These are phyloP conservation scores for Calonectria montana DNA, from an alignment of 2,329 filamentous ascomycete genomes.

Conservation along the genomic window DNA sequence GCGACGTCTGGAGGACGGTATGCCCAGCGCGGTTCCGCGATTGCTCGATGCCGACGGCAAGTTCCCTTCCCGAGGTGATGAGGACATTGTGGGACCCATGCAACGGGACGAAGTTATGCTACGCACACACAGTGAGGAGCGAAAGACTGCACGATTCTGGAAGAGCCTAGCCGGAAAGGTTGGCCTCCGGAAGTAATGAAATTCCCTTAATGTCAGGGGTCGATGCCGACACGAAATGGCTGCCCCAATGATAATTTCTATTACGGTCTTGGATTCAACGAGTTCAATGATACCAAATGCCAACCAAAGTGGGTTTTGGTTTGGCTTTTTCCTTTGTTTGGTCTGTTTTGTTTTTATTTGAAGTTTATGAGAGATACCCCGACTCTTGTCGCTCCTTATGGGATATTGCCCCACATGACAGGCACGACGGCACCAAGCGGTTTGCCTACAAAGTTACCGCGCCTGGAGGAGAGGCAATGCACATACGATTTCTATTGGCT, in stretches of 20 bases:
- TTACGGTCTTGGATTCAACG: conserved; percentile 39
- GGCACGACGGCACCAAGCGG: conserved; percentile 39
- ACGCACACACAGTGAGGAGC: conserved; percentile 57
- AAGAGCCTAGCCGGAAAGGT: conserved; percentile 61
- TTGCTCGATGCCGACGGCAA: conserved; percentile 82
- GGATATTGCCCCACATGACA: conserved; percentile 25
- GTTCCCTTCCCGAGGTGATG: conserved; percentile 88
- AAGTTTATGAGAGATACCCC: conserved; percentile 41
- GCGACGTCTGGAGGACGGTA: conserved; percentile 62
- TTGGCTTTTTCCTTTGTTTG: conserved; percentile 30
- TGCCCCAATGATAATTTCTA: conserved; percentile 32
- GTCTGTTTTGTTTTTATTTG: conserved; percentile 23
- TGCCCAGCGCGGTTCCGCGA: conserved; percentile 74
- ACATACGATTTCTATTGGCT: conserved; percentile 38
- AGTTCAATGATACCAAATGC: conserved; percentile 33
- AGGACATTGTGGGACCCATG: conserved; percentile 96
- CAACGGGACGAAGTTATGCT: conserved; percentile 68
- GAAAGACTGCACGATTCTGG: conserved; percentile 60
- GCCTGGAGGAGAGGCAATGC: conserved; percentile 22
- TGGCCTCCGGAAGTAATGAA: conserved; percentile 44
- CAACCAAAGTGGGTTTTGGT: conserved; percentile 28
- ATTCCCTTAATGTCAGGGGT: not conserved
- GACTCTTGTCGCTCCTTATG: conserved; percentile 44
- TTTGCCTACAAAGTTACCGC: conserved; percentile 12
- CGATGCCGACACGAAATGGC: conserved; percentile 14